Evolutionary conservation across 1,284 basidiomycete genomes (phyloP), one percentile per base, ranked within the genome.

Genomic region (Exobasidium cylindrosporum): DNA sequence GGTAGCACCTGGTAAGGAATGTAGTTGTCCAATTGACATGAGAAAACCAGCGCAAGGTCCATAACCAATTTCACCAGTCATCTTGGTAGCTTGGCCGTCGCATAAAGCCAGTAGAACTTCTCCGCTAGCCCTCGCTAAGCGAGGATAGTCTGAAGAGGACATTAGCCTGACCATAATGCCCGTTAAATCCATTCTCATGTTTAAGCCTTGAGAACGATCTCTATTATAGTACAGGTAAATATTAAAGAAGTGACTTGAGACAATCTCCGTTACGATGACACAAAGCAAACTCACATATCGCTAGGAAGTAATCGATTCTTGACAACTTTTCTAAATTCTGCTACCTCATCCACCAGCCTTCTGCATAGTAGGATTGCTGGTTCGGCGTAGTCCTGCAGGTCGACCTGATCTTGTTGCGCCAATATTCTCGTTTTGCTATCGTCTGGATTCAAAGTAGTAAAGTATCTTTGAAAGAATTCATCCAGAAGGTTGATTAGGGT

Each of bases 21-120:
- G 62, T 0, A 65, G 62, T 4, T 65, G 64, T 11, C 66, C 66
- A 3, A 49, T 65, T 26, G 61, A 63, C 65, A 67, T 68, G 4
- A 76, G 60, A 61, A 74, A 76, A 0, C 74, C 74, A 2, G 73
- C 73, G 52, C 73, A 73, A 4, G 74, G 74, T 1, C 74, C 74
- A 55, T 73, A 76, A 3, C 74, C 74, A 49, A 76, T 68, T 31
- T 61, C 24, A 6, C 63, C 62, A 5, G 64, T 66, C 65, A 76
- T 72, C 21, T 31, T 35, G 28, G 64, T 63, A 4, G 68, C 61
- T 5, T 72, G 61, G 17, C 56, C 67, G 26, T 66, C 59, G 59
- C 67, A 72, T 11, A 73, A 14, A 4, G 74, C 54, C 0, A 76
- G 64, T 10, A 76, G 40, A 7, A 72, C 44, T 60, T 76, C 74